A percentile compares a stretch with the other conserved stretches of the same genome.
These are phyloP conservation scores for Solanum sejunctum DNA, from an alignment of 257 asterid species.

Conservation along the genomic window DNA sequence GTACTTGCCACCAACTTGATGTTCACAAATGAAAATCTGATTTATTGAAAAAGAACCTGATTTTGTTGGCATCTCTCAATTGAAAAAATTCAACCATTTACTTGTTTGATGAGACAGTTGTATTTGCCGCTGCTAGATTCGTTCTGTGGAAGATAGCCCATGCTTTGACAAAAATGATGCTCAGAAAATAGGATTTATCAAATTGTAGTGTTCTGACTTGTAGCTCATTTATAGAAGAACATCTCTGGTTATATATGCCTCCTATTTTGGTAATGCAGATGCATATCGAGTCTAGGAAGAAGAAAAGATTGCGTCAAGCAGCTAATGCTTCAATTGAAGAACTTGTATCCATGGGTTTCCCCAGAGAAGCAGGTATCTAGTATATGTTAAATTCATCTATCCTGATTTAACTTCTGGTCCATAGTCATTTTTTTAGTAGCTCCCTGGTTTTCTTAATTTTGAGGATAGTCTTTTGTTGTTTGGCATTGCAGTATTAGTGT, in stretches of 20 bases:
- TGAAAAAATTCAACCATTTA: background rate
- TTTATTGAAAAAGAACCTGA: background rate
- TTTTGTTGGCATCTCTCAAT: background rate
- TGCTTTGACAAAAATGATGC: background rate
- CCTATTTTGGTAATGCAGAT: slow-evolving; percentile 27
- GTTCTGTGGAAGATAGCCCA: background rate
- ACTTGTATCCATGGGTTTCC: slow-evolving; percentile 58
- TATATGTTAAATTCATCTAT: background rate
- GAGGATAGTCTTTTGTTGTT: background rate
- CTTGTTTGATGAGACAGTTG: background rate
- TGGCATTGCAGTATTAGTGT: background rate
- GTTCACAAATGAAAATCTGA: background rate
- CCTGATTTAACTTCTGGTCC: background rate
- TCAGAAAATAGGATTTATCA: background rate
- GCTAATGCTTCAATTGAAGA: slow-evolving; percentile 33
- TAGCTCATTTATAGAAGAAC: background rate
- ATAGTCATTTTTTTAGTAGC: background rate
- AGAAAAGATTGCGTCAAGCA: slow-evolving; percentile 38
- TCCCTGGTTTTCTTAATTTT: background rate
- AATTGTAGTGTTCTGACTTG: background rate
- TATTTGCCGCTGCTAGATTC: background rate
- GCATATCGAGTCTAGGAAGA: slow-evolving; percentile 49
- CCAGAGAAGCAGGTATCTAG: slow-evolving; percentile 46
- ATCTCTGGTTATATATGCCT: background rate
- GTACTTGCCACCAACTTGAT: background rate